Conservation (phyloP, 805 yeast species). For the Metschnikowia vanudenii region DNA sequence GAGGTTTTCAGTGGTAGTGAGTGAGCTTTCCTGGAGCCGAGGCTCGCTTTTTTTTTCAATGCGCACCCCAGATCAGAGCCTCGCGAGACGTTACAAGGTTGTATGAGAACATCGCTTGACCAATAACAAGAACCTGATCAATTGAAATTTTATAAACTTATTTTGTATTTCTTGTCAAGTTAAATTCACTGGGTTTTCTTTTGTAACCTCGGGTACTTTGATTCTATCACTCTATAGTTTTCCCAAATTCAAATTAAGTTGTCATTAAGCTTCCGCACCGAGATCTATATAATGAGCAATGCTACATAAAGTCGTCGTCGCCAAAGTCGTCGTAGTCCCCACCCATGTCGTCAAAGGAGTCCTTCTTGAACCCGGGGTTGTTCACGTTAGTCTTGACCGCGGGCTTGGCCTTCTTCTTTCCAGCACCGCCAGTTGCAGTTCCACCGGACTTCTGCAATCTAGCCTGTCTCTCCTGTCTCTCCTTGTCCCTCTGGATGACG, state of each 20-base stretch:
- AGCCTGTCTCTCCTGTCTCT: constrained; percentile 84
- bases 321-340: constrained; percentile 57
- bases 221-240: background rate
- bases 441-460: constrained; percentile 81
- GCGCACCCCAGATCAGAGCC: constrained; percentile 1
- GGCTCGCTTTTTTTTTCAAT: background rate
- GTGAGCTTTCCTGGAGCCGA: background rate
- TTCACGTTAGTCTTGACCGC: constrained; percentile 60
- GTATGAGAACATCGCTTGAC: background rate
- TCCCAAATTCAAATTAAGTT: background rate
- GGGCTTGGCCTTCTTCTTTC: constrained; percentile 90
- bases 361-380: constrained; percentile 56
- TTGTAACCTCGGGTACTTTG: background rate
- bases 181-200: background rate
- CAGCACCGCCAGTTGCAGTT: constrained; percentile 88
- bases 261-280: background rate
- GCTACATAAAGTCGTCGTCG: constrained; percentile 81
- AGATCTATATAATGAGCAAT: background rate
- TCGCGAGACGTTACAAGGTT: background rate
- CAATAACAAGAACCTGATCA: background rate
- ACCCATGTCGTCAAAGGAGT: constrained; percentile 52
- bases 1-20: background rate
- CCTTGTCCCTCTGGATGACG: constrained; percentile 80
- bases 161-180: too few relatives aligned
- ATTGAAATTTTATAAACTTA: background rate